Percentiles rank a stretch among this genome's conserved stretches.
Conservation (phyloP, 2,329 filamentous ascomycete genomes). For the Monilinia polystroma region DNA sequence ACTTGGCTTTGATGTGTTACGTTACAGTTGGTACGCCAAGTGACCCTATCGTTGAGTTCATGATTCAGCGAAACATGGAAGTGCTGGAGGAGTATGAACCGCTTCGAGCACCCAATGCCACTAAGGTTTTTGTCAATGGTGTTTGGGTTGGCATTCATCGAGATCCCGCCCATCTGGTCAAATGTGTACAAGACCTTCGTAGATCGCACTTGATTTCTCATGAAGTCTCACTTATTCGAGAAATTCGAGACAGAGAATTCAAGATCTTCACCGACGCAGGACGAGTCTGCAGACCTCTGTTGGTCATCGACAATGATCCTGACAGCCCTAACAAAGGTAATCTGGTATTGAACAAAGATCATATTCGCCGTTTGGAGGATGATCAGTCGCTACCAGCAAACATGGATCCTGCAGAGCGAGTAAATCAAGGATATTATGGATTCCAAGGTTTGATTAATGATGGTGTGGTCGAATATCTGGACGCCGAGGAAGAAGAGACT, state of each 20-base stretch:
- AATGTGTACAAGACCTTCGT: slow-evolving; percentile 72
- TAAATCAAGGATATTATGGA: slow-evolving; percentile 64
- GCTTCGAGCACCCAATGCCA: slow-evolving; percentile 80
- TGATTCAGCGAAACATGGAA: slow-evolving; percentile 95
- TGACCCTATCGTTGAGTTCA: slow-evolving; percentile 88
- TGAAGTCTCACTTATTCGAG: slow-evolving; percentile 91
- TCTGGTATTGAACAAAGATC: slow-evolving; percentile 80
- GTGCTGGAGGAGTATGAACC: slow-evolving; percentile 94
- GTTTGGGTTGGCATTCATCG: slow-evolving; percentile 96
- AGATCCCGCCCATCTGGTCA: slow-evolving; percentile 81
- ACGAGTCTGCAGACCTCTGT: slow-evolving; percentile 88
- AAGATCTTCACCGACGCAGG: slow-evolving; percentile 98
- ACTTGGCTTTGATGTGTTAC: slow-evolving; percentile 95
- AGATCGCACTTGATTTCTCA: slow-evolving; percentile 81
- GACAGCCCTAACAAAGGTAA: slow-evolving; percentile 73
- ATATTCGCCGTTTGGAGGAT: slow-evolving; percentile 72
- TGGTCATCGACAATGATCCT: slow-evolving; percentile 84
- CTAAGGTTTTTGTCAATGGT: slow-evolving; percentile 97
- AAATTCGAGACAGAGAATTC: slow-evolving; percentile 96
- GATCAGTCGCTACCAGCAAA: slow-evolving; percentile 66
- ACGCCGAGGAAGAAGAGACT: slow-evolving; percentile 97
- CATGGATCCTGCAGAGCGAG: slow-evolving; percentile 56
- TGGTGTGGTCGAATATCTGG: slow-evolving; percentile 91
- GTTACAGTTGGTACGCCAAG: slow-evolving; percentile 93
- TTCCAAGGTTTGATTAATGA: slow-evolving; percentile 84